Conservation (phyloP, 2,329 filamentous ascomycete species). For the Ramularia collo-cygni region DNA sequence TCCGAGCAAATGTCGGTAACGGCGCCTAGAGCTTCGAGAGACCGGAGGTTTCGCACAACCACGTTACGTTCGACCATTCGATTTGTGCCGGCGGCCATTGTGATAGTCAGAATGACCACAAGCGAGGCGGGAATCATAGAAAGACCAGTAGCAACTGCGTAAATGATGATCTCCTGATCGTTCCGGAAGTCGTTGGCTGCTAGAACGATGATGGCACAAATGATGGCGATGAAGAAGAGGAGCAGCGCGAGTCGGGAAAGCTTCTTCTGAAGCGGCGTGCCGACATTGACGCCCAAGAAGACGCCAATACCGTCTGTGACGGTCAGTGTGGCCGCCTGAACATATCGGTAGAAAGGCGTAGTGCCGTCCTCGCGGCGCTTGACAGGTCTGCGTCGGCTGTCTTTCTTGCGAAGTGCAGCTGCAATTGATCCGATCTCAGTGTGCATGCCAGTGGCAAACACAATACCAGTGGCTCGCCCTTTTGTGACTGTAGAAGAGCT, state of each 20-base stretch:
- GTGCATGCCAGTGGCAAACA: constrained; percentile 60
- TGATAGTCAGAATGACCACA: constrained; percentile 32
- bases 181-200: constrained; percentile 51
- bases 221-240: constrained; percentile 65
- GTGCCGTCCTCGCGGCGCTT: constrained; percentile 33
- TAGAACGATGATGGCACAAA: constrained; percentile 62
- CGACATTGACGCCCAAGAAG: constrained; percentile 62
- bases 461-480: constrained; percentile 61
- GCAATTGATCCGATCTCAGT: constrained; percentile 72
- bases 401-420: constrained; percentile 57
- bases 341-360: constrained; percentile 28
- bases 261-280: constrained; percentile 77
- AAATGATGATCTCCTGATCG: constrained; percentile 55
- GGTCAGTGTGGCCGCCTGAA: constrained; percentile 47
- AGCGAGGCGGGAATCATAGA: constrained; percentile 54
- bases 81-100: constrained; percentile 47
- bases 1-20: constrained; percentile 14
- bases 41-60: constrained; percentile 58
- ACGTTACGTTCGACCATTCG: constrained; percentile 59
- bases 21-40: constrained; percentile 54
- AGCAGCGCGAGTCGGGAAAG: constrained; percentile 77
- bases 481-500: constrained; percentile 63
- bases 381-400: constrained; percentile 35
- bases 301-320: constrained; percentile 51
- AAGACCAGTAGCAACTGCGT: constrained; percentile 54